These are phyloP conservation scores for Fulvia fulva DNA, from an alignment of 2,329 filamentous ascomycete species.

Conservation along the genomic window DNA sequence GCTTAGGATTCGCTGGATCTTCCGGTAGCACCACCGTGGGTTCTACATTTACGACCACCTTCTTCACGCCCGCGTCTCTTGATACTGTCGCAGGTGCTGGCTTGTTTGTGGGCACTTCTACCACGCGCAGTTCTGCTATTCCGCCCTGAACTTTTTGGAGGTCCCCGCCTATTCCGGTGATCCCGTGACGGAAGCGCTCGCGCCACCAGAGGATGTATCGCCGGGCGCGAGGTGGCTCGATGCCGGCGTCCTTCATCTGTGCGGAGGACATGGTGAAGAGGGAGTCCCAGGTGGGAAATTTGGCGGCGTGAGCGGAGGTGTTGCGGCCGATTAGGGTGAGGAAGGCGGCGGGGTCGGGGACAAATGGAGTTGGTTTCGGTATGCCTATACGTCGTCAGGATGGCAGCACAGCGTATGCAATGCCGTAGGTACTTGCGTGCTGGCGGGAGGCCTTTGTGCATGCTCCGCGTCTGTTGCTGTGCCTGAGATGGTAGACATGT, in stretches of 20 bases:
- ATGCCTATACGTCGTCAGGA: slow-evolving; percentile 35
- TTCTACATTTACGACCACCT: slow-evolving; percentile 20
- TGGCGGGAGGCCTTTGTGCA: slow-evolving; percentile 18
- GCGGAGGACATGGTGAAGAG: slow-evolving; percentile 76
- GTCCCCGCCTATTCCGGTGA: slow-evolving; percentile 79
- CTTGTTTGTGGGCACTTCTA: slow-evolving; percentile 43
- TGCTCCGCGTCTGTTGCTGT: slow-evolving; percentile 1
- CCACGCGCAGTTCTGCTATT: slow-evolving; percentile 54
- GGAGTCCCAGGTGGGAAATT: slow-evolving; percentile 86
- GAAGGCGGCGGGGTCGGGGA: slow-evolving; percentile 81
- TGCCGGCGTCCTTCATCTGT: slow-evolving; percentile 76
- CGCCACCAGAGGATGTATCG: slow-evolving; percentile 85
- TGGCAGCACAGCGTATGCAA: background rate
- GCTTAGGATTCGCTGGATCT: slow-evolving; percentile 5
- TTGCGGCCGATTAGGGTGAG: slow-evolving; percentile 86
- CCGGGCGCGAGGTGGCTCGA: slow-evolving; percentile 78
- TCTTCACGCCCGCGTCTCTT: slow-evolving; percentile 47
- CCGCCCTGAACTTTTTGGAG: slow-evolving; percentile 66
- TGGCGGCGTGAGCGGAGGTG: slow-evolving; percentile 74
- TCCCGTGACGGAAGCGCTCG: slow-evolving; percentile 73
- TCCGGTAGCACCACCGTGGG: slow-evolving; percentile 1
- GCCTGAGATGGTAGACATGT: slow-evolving; percentile 21
- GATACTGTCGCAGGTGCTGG: slow-evolving; percentile 45
- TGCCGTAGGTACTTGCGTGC: slow-evolving; percentile 1
- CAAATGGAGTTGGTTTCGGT: slow-evolving; percentile 75